Percentiles rank a stretch among this genome's conserved stretches.
Evolutionary conservation across 2,329 filamentous ascomycete species (phyloP).

Genomic region (Orbilia ellipsospora): DNA sequence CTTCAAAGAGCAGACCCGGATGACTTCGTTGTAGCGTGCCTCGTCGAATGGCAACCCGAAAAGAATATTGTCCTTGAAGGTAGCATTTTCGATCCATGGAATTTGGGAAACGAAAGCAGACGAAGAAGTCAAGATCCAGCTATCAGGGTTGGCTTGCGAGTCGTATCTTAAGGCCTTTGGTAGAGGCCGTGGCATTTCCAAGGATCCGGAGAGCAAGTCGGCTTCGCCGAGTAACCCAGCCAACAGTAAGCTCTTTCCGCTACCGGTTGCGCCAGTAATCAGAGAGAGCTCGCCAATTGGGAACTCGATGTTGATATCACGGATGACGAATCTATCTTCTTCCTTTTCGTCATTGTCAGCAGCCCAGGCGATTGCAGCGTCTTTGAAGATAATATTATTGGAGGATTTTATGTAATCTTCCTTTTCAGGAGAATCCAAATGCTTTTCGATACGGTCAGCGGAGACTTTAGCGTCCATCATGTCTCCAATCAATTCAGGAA

Average conservation of each 20-base stretch:
- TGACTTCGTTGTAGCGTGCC: constrained; percentile 75
- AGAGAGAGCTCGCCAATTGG: constrained; percentile 75
- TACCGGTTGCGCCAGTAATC: constrained; percentile 80
- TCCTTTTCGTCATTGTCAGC: constrained; percentile 71
- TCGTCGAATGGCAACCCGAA: constrained; percentile 78
- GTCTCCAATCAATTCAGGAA: constrained; percentile 79
- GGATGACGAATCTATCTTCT: constrained; percentile 73
- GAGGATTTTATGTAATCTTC: constrained; percentile 68
- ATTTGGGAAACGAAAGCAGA: constrained; percentile 82
- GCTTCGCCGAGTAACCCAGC: constrained; percentile 80
- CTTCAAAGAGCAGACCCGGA: constrained; percentile 77
- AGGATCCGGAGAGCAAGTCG: constrained; percentile 73
- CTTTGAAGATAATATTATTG: constrained; percentile 72
- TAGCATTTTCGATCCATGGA: constrained; percentile 86
- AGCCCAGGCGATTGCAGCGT: constrained; percentile 79
- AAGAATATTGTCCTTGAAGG: constrained; percentile 79
- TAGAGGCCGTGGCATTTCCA: constrained; percentile 68
- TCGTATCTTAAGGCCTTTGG: constrained; percentile 70
- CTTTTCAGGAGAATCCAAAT: constrained; percentile 75
- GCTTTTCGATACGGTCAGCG: constrained; percentile 76
- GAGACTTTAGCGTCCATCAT: constrained; percentile 79
- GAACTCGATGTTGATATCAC: constrained; percentile 74
- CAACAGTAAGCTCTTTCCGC: constrained; percentile 80
- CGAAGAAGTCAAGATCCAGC: constrained; percentile 77
- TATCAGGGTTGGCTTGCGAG: constrained; percentile 68